Evolutionary conservation across 202 grass and related monocot species (phyloP), one percentile per base, ranked within the genome.

Genomic region (Carex sylvatica): DNA sequence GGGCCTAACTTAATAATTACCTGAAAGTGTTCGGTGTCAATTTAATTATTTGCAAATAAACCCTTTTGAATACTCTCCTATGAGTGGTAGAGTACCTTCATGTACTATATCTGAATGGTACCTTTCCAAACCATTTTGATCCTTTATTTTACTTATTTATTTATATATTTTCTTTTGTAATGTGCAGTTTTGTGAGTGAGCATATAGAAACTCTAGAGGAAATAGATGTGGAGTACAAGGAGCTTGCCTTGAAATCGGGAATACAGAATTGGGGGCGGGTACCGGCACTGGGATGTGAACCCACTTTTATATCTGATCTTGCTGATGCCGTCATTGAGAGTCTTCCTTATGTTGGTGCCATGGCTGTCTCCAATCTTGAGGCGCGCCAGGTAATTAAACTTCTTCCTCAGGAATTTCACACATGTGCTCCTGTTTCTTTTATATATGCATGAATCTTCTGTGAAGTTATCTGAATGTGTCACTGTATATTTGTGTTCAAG

Each of bases 151-250:
- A 55, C 14, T 56, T 76, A 35, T 16, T 56, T 11, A 33, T 55
- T 20, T 76, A 35, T 76, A 77, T 53, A 53, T 52, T 53, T 52
- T 51, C 13, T 8, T 74, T 58, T 77, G 9, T 77, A 16, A 74
- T 87, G 51, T 92, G 77, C 88, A 97, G 94, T 81, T 97, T 97
- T 85, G 94, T 97, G 68, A 97, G 94, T 3, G 94, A 97, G 87
- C 94, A 97, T 84, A 97, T 94, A 82, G 94, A 97, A 88, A 97
- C 94, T 40, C 87, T 97, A 53, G 94, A 97, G 89, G 94, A 97
- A 89, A 97, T 97, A 52, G 94, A 97, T 79, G 94, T 97, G 68
- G 94, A 97, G 63, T 97, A 97, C 90, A 97, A 89, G 82, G 92
- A 94, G 62, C 89, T 97, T 85, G 94, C 94, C 66, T 78, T 97